Base-by-base conservation (phyloP, 805 yeast genomes). In the Saccharomycopsis schoenii region DNA sequence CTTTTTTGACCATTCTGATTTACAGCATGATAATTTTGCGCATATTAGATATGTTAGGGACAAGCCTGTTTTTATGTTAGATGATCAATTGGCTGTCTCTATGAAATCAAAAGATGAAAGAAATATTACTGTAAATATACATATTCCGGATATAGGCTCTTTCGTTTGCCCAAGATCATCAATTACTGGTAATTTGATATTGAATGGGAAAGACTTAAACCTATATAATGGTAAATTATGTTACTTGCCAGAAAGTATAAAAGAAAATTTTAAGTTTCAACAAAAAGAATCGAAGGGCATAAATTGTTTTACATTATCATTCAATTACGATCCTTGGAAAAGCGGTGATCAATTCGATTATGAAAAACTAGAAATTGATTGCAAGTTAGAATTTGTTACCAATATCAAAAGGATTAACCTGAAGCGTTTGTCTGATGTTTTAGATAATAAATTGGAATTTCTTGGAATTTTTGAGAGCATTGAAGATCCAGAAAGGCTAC, bases 121-220 rank as follows among this genome's bases (percentile, higher is more conserved):
- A 47, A 73, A 73, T 58, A 72, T 73, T 60, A 55, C 63, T 4
- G 57, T 78, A 11, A 73, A 75, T 59, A 60, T 79, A 8, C 82
- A 79, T 65, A 64, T 79, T 9, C 78, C 80, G 2, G 82, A 79
- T 65, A 58, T 76, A 4, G 73, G 73, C 10, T 67, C 78, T 1
- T 71, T 67, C 56, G 41, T 77, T 4, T 21, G 70, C 1, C 80
- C 80, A 1, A 65, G 64, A 24, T 66, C 71, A 25, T 58, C 62
- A 4, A 41, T 68, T 1, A 69, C 71, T 58, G 60, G 60, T 34
- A 24, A 60, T 37, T 50, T 64, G 29, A 24, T 60, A 19, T n/a
- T 59, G n/a, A 58, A 37, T 55, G 64, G 41, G 52, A 57, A 24
- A 51, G 66, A 55, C 21, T 34, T 58, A 21, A 36, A 55, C 41